Conservation (phyloP, 2,329 filamentous ascomycete genomes). For the Dactylellina drechsleri region DNA sequence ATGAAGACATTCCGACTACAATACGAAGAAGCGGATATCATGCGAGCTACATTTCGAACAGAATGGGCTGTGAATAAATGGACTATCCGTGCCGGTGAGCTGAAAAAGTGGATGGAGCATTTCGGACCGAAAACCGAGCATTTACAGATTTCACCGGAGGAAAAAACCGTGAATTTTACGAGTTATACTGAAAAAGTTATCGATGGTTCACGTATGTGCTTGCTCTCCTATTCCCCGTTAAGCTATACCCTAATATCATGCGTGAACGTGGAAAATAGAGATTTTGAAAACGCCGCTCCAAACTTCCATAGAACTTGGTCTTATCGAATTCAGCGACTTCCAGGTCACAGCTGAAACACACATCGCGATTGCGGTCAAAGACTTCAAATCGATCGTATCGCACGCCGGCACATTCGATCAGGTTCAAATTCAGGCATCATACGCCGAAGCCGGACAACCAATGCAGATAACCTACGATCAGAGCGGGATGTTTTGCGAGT, state of each 20-base stretch:
- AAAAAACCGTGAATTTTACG: constrained; percentile 65
- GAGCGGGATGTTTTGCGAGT: constrained; percentile 66
- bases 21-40: constrained; percentile 67
- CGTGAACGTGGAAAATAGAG: constrained; percentile 59
- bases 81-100: constrained; percentile 64
- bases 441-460: constrained; percentile 66
- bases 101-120: constrained; percentile 67
- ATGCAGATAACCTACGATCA: constrained; percentile 66
- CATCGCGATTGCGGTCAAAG: constrained; percentile 67
- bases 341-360: constrained; percentile 65
- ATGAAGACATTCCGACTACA: constrained; percentile 68
- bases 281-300: constrained; percentile 68
- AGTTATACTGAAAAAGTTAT: constrained; percentile 68
- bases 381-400: constrained; percentile 67
- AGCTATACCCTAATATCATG: too few species aligned
- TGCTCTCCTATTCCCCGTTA: not conserved
- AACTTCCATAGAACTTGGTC: constrained; percentile 66
- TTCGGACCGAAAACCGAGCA: constrained; percentile 68
- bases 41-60: constrained; percentile 62
- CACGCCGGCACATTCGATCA: constrained; percentile 66
- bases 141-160: constrained; percentile 66
- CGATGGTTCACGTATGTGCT: constrained; percentile 63
- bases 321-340: constrained; percentile 67
- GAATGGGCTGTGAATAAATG: constrained; percentile 64
- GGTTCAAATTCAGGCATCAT: constrained; percentile 64